Base-by-base conservation (phyloP, 2,329 filamentous ascomycete species). In the Coniochaeta sp. region DNA sequence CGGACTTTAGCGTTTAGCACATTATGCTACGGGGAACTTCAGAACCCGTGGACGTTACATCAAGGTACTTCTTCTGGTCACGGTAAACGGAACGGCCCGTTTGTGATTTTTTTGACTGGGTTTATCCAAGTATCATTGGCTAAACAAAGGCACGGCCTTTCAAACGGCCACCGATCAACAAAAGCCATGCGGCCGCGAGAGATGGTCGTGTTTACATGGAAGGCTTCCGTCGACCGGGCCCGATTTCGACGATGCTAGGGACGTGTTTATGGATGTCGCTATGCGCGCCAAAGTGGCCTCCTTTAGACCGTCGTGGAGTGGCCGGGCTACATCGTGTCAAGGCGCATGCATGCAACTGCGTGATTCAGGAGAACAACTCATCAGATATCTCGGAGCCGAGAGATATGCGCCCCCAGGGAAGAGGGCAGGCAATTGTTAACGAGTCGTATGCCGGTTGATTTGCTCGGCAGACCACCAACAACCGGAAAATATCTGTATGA, bases 11-110 rank as follows among this genome's bases (percentile, higher is more conserved):
- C 8, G 12, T 36, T 12, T 36, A 12, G 34, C 10, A 36, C 34
- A 12, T 36, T 36, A 14, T 36, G 34, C 8, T 12, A 36, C 7
- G 3, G 34, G 42, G 19, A 28, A 52, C 47, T 52, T 52, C 26
- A 30, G 47, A n/a, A n/a, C 8, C 3, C 4, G 12, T 17, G 47
- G 22, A 28, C 47, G 47, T 52, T 52, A 52, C 47, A 52, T 52
- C 16, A 14, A 28, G n/a, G 10, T 52, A 52, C 47, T 16, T 52
- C 30, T 22, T 52, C n/a, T n/a, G 7, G 47, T 52, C 24, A 9
- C 47, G 44, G 47, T 52, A 7, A 56, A 19, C 54, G 54, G 54
- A 56, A 34, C 54, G 54, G 54, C 54, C 54, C 54, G 54, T 34
- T 38, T 52, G 47, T 52, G 30, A 56, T 8, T 19, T 4, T 16